Percentiles rank a stretch among this genome's conserved stretches.
These are phyloP conservation scores for Ceratobasidium theobromae DNA, from an alignment of 1,284 basidiomycete species.

Conservation along the genomic window DNA sequence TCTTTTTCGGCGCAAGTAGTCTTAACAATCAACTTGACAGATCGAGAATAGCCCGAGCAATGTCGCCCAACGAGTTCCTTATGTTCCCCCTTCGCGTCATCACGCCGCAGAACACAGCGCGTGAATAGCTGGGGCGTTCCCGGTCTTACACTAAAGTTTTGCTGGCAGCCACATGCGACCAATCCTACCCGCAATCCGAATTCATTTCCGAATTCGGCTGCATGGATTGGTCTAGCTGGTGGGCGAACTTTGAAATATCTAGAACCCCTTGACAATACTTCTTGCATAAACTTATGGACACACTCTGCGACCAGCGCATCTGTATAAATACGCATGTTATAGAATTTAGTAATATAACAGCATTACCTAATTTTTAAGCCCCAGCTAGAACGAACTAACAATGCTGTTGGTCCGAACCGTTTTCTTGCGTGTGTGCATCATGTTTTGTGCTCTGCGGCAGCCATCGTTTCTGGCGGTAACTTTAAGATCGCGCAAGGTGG, in stretches of 20 bases:
- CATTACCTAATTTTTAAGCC: too few relatives aligned
- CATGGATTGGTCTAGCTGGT: neutral
- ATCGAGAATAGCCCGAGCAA: slow-evolving; percentile 30
- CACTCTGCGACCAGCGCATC: too few relatives aligned
- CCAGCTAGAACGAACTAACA: too few relatives aligned
- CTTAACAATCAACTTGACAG: neutral
- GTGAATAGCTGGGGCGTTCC: neutral
- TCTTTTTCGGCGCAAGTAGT: neutral
- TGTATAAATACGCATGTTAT: too few relatives aligned
- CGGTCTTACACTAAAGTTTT: neutral
- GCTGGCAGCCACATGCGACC: too few relatives aligned
- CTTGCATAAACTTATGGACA: neutral
- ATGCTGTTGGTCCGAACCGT: neutral
- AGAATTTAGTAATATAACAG: too few relatives aligned
- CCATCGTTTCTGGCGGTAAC: slow-evolving; percentile 12
- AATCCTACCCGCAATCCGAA: slow-evolving; percentile 17
- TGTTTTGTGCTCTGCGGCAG: neutral
- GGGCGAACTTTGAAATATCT: neutral
- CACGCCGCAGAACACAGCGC: slow-evolving; percentile 4
- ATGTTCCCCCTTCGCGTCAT: slow-evolving; percentile 8
- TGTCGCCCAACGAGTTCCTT: slow-evolving; percentile 17
- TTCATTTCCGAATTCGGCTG: slow-evolving; percentile 25
- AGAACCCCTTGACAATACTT: neutral
- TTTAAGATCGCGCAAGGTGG: neutral
- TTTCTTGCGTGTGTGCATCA: neutral